Base-by-base conservation (phyloP, 1,139 yeast species). In the Geotrichum restrictum region DNA sequence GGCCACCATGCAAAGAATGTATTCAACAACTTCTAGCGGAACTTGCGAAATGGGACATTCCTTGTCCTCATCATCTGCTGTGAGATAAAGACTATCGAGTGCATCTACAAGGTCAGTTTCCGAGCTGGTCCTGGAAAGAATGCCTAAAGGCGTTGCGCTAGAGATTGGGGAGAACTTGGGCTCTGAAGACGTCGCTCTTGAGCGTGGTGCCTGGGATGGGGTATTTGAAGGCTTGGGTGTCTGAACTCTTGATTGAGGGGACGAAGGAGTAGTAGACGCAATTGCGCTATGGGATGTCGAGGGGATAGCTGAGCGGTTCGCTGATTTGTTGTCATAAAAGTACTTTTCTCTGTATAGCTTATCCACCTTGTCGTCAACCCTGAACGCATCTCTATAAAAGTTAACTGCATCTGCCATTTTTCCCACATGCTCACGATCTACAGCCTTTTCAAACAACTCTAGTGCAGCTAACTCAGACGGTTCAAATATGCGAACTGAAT, bases 381-480 rank as follows among this genome's bases (percentile, higher is more conserved):
- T 82, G 65, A 83, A 79, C 0, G 96, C 96, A 57, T 76, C 76
- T 55, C 96, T 73, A 69, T 89, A 89, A 57, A 72, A 76, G 42
- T 74, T 78, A 36, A 88, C 82, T 0, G 97, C 96, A 62, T 88
- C 96, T 3, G 87, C 76, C 79, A 89, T 76, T 56, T 81, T 74
- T 0, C 96, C 96, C 49, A 75, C 78, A 27, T 79, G 72, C 68
- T 89, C 97, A 61, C 82, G 82, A 51, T 78, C 81, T 0, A 83
- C 80, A 1, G 91, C 97, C 51, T 73, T 69, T 61, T 85, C 91
- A 71, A 86, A 88, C 27, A 78, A 67, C 27, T 72, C 71, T 44
- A 88, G 69, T 1, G 96, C 95, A 21, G 37, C 37, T 3, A 16
- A 4, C 19, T 44, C 48, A 11, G 24, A 13, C 37, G 36, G 19